Evolutionary conservation across 805 yeast genomes (phyloP), one percentile per base, ranked within the genome.

Genomic region (Starmerella floris): DNA sequence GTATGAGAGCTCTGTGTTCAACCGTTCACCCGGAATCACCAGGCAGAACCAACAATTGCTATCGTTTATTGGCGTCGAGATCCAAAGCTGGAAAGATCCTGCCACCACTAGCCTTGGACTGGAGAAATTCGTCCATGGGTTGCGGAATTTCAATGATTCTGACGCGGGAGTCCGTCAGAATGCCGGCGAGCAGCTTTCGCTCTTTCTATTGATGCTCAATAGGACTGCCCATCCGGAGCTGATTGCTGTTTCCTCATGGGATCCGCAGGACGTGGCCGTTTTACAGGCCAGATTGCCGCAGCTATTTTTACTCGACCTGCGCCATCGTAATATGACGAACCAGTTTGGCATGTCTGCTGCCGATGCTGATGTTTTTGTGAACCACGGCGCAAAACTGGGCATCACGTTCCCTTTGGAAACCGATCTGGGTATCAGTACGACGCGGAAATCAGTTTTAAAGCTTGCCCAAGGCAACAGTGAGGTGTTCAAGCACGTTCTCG

Each of bases 351-450:
- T 85, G 40, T 64, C 77, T 13, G 57, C 66, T 0, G 56, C 56
- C 0, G 84, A 79, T 33, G 69, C 72, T 17, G 57, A 72, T 1
- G 83, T 78, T 51, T 73, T 83, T 51, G 78, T 83, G 0, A 72
- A 76, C 0, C 40, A 39, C 20, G 45, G 48, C 15, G 30, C 26
- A 3, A 41, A 39, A 16, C 3, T 35, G 13, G 48, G 46, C 6
- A 22, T 47, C 11, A 58, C 20, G 5, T 21, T 20, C 26, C 45
- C 46, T 1, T 38, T 71, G 0, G 76, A 72, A 53, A 72, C 72
- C 41, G 62, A 64, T 5, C 67, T 66, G 0, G 74, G 70, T 17
- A 58, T 83, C 33, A 49, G 61, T 1, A 51, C 44, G 5, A 66
- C 62, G 38, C 75, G 70, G 46, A 48, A 43, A 5, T 64, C 68